Base-by-base conservation (phyloP, 1,139 yeast species). In the Yamadazyma siamensis region DNA sequence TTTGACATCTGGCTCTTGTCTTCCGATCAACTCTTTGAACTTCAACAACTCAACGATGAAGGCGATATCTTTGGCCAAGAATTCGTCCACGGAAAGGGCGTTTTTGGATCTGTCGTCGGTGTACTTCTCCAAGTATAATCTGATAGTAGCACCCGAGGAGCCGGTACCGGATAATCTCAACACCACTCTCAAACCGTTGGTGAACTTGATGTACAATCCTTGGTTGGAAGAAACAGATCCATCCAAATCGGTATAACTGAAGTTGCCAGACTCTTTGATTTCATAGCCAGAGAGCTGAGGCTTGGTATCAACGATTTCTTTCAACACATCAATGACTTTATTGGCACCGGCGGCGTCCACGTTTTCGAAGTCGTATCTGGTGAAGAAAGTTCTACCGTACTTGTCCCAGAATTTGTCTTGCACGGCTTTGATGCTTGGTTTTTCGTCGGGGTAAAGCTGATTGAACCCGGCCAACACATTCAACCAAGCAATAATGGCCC, bases 401-500 rank as follows among this genome's bases (percentile, higher is more conserved):
- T 80, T 84, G 29, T 68, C 58, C 98, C 98, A 91, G 66, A 94
- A 91, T 39, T 79, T 78, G 31, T 72, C 64, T 67, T 88, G 96
- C 38, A 91, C 94, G 32, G 76, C 73, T 45, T 77, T 77, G 47
- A 91, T 87, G 11, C 94, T 75, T 15, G 79, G 74, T 25, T 54
- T 50, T 30, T 74, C 77, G 35, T 75, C 74, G 31, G 71, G 65
- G 53, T 77, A 63, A 46, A 71, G 59, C 34, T 66, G 59, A 49
- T 80, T 80, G 54, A 76, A 82, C 30, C 82, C 87, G 12, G 97
- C 97, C 50, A 91, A 73, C 36, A 91, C 85, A 52, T 94, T 94
- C 53, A 94, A 75, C 98, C 98, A 91, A 3, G 98, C 97, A 40
- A 86, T 75, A 52, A 91, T 77, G 18, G 98, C 98, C 98, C 98